These are phyloP conservation scores for Aspergillus sp. DNA, from an alignment of 2,329 filamentous ascomycete species.

Conservation along the genomic window DNA sequence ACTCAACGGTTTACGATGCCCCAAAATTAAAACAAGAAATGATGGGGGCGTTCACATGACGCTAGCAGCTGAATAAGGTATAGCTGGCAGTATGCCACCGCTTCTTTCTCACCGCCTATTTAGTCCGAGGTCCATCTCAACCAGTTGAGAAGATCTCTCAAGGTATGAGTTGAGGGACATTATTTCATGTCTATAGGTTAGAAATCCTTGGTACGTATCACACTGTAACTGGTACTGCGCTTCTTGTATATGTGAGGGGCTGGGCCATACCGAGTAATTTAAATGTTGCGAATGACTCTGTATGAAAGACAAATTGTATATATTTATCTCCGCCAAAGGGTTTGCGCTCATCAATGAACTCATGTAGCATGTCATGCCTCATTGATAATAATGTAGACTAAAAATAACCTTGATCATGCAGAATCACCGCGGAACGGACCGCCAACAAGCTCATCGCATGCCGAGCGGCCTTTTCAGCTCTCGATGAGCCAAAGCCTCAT, in stretches of 20 bases:
- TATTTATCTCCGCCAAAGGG: not conserved
- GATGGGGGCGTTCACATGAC: constrained; percentile 14
- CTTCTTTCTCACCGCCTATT: constrained; percentile 5
- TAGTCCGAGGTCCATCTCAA: not conserved
- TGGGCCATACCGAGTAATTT: too few species aligned
- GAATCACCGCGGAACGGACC: constrained; percentile 20
- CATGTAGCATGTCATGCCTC: not conserved
- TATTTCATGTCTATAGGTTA: not conserved
- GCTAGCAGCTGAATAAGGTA: constrained; percentile 6
- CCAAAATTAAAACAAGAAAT: not conserved
- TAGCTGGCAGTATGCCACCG: constrained; percentile 16
- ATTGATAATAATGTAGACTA: constrained; percentile 24
- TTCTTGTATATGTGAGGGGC: too few species aligned
- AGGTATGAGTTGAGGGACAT: not conserved
- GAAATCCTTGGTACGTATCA: too few species aligned
- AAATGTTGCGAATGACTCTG: not conserved
- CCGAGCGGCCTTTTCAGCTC: constrained; percentile 20
- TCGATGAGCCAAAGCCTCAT: constrained; percentile 18
- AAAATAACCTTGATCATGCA: constrained; percentile 27
- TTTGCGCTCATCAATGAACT: not conserved
- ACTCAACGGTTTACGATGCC: constrained; percentile 8
- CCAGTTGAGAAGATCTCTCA: not conserved
- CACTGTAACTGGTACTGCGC: too few species aligned
- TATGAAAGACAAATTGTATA: not conserved
- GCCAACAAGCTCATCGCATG: constrained; percentile 25